Evolutionary conservation across 2,329 filamentous ascomycete genomes (phyloP).

Genomic region (Zasmidium cellare): DNA sequence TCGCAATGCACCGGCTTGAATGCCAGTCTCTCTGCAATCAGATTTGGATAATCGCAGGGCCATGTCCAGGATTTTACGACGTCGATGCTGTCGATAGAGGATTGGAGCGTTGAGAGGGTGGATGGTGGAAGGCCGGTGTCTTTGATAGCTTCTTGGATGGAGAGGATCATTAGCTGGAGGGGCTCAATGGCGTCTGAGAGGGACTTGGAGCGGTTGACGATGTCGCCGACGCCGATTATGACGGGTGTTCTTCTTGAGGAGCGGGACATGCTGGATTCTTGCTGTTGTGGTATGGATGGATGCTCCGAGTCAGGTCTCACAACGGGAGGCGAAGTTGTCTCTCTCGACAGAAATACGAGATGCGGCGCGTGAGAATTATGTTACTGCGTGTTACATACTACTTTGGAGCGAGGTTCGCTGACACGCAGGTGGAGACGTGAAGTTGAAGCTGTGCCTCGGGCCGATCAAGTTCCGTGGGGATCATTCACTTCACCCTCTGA

Average conservation of each 20-base stretch:
- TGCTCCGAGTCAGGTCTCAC: too few relatives aligned
- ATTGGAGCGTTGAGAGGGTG: conserved; percentile 37
- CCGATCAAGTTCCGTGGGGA: not conserved
- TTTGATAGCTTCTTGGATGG: conserved; percentile 53
- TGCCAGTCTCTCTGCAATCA: conserved; percentile 53
- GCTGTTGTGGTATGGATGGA: too few relatives aligned
- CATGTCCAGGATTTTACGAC: conserved; percentile 67
- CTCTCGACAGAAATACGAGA: too few relatives aligned
- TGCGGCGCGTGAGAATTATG: too few relatives aligned
- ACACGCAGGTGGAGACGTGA: not conserved
- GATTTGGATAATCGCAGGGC: conserved; percentile 60
- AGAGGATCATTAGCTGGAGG: conserved; percentile 57
- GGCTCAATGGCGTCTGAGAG: conserved; percentile 60
- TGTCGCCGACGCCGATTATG: conserved; percentile 63
- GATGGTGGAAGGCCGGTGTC: conserved; percentile 46
- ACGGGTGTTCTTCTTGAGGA: conserved; percentile 46
- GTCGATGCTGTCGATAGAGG: conserved; percentile 58
- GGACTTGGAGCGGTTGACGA: conserved; percentile 57
- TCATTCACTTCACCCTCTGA: not conserved
- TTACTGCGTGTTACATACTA: not conserved
- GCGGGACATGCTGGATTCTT: conserved; percentile 14
- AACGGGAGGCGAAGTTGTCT: too few relatives aligned
- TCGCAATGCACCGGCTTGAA: conserved; percentile 50
- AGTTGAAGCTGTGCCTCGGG: not conserved
- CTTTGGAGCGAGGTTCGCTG: not conserved